A percentile compares a stretch with the other conserved stretches of the same genome.
phyloP scores from a whole-genome alignment of 1,139 yeast genomes.

The Yamadazyma diddensiae region DNA sequence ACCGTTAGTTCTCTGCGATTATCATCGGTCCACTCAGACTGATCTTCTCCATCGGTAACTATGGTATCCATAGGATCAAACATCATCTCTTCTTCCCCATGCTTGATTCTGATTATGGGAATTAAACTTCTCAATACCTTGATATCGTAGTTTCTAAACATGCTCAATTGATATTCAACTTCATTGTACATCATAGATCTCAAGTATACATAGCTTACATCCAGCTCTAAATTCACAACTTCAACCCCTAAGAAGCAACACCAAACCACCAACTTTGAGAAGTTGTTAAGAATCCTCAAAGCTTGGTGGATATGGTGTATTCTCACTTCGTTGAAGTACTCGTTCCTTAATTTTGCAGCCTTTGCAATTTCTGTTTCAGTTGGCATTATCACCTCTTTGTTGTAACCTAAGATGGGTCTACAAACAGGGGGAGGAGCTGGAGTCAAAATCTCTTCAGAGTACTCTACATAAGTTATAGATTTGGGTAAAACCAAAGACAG shows the following conservation, averaged over 20 bases:
- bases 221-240: slow-evolving; percentile 12
- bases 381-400: slow-evolving; percentile 36
- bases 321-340: slow-evolving; percentile 35
- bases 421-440: slow-evolving; percentile 39
- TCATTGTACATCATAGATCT: slow-evolving; percentile 22
- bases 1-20: slow-evolving; percentile 4
- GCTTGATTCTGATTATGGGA: slow-evolving; percentile 20
- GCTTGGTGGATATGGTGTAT: slow-evolving; percentile 41
- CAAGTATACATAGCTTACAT: slow-evolving; percentile 2
- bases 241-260: slow-evolving; percentile 19
- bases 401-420: slow-evolving; percentile 38
- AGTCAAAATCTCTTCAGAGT: slow-evolving; percentile 11
- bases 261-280: slow-evolving; percentile 41
- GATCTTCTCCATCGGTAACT: neutral
- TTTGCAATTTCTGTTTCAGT: slow-evolving; percentile 27
- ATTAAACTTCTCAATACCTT: slow-evolving; percentile 15
- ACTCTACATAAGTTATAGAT: slow-evolving; percentile 19
- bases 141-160: slow-evolving; percentile 13
- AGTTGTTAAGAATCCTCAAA: slow-evolving; percentile 33
- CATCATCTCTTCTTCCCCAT: slow-evolving; percentile 11
- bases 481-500: slow-evolving; percentile 16
- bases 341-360: slow-evolving; percentile 29
- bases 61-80: slow-evolving; percentile 10
- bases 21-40: slow-evolving; percentile 8
- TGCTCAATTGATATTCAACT: slow-evolving; percentile 19